Conservation (phyloP, 306 rosid species). For the Vicia villosa region DNA sequence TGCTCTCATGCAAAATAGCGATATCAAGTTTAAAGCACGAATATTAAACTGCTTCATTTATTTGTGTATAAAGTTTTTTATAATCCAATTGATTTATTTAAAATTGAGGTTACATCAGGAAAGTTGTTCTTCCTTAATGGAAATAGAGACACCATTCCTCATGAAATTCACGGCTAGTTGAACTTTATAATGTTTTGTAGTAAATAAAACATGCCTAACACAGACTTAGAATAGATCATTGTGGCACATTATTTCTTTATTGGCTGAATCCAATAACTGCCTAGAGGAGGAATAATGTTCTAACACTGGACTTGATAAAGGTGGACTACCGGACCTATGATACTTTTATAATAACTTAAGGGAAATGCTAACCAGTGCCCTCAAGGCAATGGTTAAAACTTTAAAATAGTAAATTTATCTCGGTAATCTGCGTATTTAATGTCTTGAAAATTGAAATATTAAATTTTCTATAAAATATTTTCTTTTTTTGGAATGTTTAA, state of each 20-base stretch:
- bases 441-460: no score
- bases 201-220: neutral
- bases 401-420: no score
- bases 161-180: neutral
- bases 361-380: no score
- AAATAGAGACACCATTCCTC: neutral
- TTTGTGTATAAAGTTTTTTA: neutral
- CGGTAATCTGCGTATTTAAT: no score
- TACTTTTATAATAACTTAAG: no score
- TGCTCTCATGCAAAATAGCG: neutral
- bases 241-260: constrained; percentile 15
- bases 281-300: neutral
- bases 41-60: neutral
- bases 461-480: no score
- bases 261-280: neutral
- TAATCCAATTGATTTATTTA: no score
- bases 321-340: neutral
- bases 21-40: constrained; percentile 11
- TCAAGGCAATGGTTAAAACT: no score
- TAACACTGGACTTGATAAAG: neutral
- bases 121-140: constrained; percentile 10
- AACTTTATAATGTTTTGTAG: constrained; percentile 3
- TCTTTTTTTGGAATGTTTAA: no score
- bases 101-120: neutral
- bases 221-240: neutral